Evolutionary conservation across 1,284 basidiomycete genomes (phyloP).

Genomic region (Boletus hoseneyae): DNA sequence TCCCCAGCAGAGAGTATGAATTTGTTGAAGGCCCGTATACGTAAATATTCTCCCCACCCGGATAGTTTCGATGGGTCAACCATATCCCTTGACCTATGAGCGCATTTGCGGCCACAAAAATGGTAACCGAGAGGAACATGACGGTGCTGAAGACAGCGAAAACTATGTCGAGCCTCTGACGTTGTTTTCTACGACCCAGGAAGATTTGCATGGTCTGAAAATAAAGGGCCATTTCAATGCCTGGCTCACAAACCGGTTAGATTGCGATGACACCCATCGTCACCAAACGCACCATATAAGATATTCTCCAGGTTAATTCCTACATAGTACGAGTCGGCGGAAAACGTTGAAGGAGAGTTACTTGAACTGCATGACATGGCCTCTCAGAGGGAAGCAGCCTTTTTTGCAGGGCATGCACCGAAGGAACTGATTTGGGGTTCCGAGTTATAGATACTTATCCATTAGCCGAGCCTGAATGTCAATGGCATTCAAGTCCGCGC

Average conservation of each 20-base stretch:
- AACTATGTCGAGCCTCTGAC: background rate
- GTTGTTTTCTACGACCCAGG: background rate
- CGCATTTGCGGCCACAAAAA: background rate
- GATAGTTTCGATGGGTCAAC: slow-evolving; percentile 1
- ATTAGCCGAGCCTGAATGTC: no score
- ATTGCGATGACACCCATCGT: background rate
- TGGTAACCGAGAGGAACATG: slow-evolving; percentile 7
- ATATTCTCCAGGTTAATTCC: slow-evolving; percentile 8
- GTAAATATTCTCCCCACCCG: no score
- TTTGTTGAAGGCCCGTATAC: background rate
- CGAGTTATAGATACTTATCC: no score
- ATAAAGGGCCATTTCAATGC: slow-evolving; percentile 11
- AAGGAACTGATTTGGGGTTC: no score
- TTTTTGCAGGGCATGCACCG: no score
- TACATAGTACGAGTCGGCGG: background rate
- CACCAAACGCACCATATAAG: slow-evolving; percentile 8
- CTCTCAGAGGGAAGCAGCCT: background rate
- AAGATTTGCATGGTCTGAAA: slow-evolving; percentile 7
- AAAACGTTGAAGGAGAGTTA: no score
- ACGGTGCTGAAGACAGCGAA: slow-evolving; percentile 10
- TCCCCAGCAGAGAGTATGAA: slow-evolving; percentile 5
- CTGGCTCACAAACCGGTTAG: background rate
- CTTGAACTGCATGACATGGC: slow-evolving; percentile 1
- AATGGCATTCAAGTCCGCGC: no score
- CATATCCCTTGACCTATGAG: slow-evolving; percentile 9